Base-by-base conservation (phyloP, 768 basidiomycete species). In the Chalciporus piperatus region DNA sequence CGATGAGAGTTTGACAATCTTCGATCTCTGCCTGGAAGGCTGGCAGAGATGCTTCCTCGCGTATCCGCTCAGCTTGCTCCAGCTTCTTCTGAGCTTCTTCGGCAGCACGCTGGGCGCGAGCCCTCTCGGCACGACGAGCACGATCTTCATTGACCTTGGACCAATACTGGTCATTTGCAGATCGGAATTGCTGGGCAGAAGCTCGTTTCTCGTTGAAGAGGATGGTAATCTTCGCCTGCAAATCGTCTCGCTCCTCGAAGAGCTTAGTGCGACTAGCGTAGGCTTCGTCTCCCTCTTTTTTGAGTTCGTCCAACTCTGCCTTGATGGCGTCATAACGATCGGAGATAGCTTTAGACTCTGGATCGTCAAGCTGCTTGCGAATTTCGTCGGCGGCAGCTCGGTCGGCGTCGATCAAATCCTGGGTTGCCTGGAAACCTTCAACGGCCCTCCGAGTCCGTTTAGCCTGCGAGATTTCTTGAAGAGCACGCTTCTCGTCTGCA, bases 21-120 rank as follows among this genome's bases (percentile, higher is more conserved):
- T 98, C 92, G 61, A 99, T 93, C 67, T 98, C 84, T 47, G 84
- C 78, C 63, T 92, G 90, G 78, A 82, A 98, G 0, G 97, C 97
- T 23, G 97, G 95, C 20, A 78, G 64, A 52, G 85, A 82, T 20
- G 97, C 97, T 66, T 98, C 94, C 53, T 99, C 97, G 46, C 89
- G 84, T 42, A 98, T 68, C 35, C 83, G 85, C 58, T 88, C 81
- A 10, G 82, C 86, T 52, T 86, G 76, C 65, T 93, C 92, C 69
- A 85, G 74, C 67, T 82, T 87, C 75, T 89, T 92, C 62, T 82
- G 78, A 27, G 83, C 77, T 65, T 93, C 93, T 64, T 87, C 85
- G 20, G 79, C 87, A 17, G 78, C 85, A 50, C 84, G 85, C 68
- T 91, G 89, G 41, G 80, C 80, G 59, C 87, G 87, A 51, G 75